Percentiles rank a stretch among this genome's conserved stretches.
Evolutionary conservation across 257 asterid species (phyloP).

Genomic region (Solanum lycopersicoides): DNA sequence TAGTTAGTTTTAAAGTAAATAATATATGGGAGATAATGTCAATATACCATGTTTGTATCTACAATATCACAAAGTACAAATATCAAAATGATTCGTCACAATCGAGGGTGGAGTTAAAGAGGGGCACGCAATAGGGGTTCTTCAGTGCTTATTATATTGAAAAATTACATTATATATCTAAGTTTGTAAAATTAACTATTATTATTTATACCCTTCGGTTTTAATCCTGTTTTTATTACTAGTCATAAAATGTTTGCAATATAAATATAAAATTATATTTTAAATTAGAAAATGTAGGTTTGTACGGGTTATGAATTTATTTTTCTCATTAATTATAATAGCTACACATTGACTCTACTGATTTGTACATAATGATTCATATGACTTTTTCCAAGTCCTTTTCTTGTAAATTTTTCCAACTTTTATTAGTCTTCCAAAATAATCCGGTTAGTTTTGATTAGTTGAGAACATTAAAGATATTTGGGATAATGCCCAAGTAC

Average conservation of each 20-base stretch:
- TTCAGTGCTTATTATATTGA: rapidly evolving
- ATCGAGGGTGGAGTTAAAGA: neutral
- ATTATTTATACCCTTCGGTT: neutral
- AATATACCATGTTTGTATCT: neutral
- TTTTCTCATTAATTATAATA: neutral
- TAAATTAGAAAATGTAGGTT: neutral
- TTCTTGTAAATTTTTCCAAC: neutral
- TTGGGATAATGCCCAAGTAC: too few species aligned
- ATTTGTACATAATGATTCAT: neutral
- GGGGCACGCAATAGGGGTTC: neutral
- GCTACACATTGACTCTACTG: neutral
- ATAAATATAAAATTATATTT: neutral
- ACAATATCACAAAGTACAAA: neutral
- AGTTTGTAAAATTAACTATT: neutral
- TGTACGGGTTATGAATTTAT: neutral
- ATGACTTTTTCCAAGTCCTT: neutral
- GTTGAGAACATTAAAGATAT: neutral
- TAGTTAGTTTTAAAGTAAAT: neutral
- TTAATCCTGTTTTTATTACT: neutral
- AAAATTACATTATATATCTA: neutral
- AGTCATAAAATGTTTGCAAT: neutral
- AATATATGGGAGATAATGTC: neutral
- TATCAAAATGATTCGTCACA: neutral
- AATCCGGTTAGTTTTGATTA: neutral
- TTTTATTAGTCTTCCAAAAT: neutral